Evolutionary conservation across 2,329 filamentous ascomycete species (phyloP).

Genomic region (Claviceps sp.): DNA sequence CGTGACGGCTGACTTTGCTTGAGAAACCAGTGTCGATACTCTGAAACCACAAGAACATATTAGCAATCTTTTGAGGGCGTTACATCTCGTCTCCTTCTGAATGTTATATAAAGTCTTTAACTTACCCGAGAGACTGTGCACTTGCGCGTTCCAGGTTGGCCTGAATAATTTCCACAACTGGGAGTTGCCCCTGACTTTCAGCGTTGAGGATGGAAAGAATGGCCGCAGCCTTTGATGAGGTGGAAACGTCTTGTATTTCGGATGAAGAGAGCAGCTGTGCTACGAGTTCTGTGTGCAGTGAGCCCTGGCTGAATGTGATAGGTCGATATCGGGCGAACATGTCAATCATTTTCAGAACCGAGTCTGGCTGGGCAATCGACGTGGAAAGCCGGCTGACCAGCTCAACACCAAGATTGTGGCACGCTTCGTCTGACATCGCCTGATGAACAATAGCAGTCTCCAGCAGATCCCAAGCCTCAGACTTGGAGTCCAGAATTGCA

Average conservation of each 20-base stretch:
- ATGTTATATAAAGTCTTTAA: slow-evolving; percentile 1
- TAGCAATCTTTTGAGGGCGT: background rate
- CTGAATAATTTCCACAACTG: slow-evolving; percentile 38
- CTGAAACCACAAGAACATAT: slow-evolving; percentile 13
- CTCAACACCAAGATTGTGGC: slow-evolving; percentile 20
- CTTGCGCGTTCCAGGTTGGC: slow-evolving; percentile 38
- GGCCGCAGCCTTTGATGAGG: slow-evolving; percentile 26
- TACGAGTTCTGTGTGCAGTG: slow-evolving; percentile 35
- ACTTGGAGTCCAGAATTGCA: slow-evolving; percentile 21
- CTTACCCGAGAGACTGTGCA: slow-evolving; percentile 37
- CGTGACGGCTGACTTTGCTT: slow-evolving; percentile 22
- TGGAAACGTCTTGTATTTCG: slow-evolving; percentile 29
- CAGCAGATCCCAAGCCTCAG: slow-evolving; percentile 30
- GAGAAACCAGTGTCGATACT: slow-evolving; percentile 39
- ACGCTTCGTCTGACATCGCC: slow-evolving; percentile 22
- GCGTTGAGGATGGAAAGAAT: slow-evolving; percentile 34
- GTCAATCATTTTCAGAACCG: slow-evolving; percentile 32
- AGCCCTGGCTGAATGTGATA: slow-evolving; percentile 28
- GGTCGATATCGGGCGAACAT: slow-evolving; percentile 32
- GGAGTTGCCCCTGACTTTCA: slow-evolving; percentile 26
- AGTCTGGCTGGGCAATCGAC: slow-evolving; percentile 14
- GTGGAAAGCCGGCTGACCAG: slow-evolving; percentile 21
- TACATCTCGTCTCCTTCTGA: background rate
- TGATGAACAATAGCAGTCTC: slow-evolving; percentile 32
- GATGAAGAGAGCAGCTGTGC: slow-evolving; percentile 39